Base-by-base conservation (phyloP, 306 rosid species). In the Hippophae gyantsensis region DNA sequence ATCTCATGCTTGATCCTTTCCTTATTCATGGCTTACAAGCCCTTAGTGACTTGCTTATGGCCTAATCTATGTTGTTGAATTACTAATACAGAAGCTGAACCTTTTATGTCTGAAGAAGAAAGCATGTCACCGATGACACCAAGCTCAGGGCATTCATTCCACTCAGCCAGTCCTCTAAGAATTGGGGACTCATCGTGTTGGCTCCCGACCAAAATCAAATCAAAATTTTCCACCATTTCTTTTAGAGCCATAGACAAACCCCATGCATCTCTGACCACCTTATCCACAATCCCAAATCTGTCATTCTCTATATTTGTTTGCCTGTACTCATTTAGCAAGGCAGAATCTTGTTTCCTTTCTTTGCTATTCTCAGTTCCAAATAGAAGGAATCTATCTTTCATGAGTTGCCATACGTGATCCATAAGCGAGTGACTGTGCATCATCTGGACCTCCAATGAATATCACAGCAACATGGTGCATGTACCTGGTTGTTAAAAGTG, bases 401-500 rank as follows among this genome's bases (percentile, higher is more conserved):
- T 82, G 86, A 13, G 69, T 69, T 0, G 82, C 75, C 92, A 87
- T 87, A 40, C 86, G 79, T 8, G 79, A 52, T 10, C 80, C 81
- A 9, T 73, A 87, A 3, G 95, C 89, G 25, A 84, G 66, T 12
- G 95, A 68, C 70, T 87, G 92, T 0, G 78, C 83, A 23, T 87
- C 95, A 38, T 87, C 95, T 6, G 65, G 62, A 6, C 95, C 95
- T 0, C 95, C 92, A 8, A 84, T 52, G 89, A 77, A 87, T 63
- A 87, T 32, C n/a, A 87, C 83, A 0, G 67, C 85, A 3, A 79
- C 78, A 42, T 67, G 82, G 68, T 23, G 77, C 18, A 56, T 12
- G 38, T 65, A 7, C 64, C 44, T 67, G 1, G 57, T 23, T 6
- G 61, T 10, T 6, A 71, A 60, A 43, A 82, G 64, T 4, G 81